Base-by-base conservation (phyloP, 192 early-diverging fungal species). In the Coemansia sp. region DNA sequence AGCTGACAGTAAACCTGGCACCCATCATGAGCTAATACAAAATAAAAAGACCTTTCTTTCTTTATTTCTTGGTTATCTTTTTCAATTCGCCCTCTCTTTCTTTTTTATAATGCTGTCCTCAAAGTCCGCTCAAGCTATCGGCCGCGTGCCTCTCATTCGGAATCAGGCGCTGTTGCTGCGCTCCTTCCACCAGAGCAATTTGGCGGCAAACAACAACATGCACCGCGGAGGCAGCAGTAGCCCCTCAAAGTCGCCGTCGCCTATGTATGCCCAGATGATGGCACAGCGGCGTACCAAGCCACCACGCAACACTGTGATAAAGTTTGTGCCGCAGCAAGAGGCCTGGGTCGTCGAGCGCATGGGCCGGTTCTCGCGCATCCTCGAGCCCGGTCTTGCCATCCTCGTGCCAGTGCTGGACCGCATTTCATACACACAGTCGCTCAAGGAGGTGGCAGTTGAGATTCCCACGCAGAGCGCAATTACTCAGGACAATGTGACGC, bases 241-340 rank as follows among this genome's bases (percentile, higher is more conserved):
- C 2, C 38, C 36, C 9, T 20, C 61, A 40, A 38, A 63, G 61
- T 11, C 61, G 61, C 20, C 18, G 38, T 63, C 61, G 36, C 38
- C 61, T 9, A 60, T 60, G 57, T 63, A 63, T 18, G 61, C 61
- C n/a, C 61, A 41, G 61, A 63, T 63, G 61, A 63, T 63, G 61
- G 61, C 61, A 3, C 61, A 63, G 61, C 61, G 38, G 3, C 61
- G 61, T 2, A 7, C 61, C 0, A 41, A 38, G 38, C 61, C 38
- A 38, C 61, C 61, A 12, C 61, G 61, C 70, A 86, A 86, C 76
- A 86, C 85, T 0, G 72, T 94, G 16, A 78, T 99, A 75, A 97
- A 97, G 85, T 99, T 99, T 85, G 97, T 99, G 20, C 97, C 97
- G 44, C 95, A 99, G 84, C 95, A 97, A 78, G 95, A 97, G 82